These are phyloP conservation scores for Pleurotus ostreatus DNA, from an alignment of 768 basidiomycete species.

Conservation along the genomic window DNA sequence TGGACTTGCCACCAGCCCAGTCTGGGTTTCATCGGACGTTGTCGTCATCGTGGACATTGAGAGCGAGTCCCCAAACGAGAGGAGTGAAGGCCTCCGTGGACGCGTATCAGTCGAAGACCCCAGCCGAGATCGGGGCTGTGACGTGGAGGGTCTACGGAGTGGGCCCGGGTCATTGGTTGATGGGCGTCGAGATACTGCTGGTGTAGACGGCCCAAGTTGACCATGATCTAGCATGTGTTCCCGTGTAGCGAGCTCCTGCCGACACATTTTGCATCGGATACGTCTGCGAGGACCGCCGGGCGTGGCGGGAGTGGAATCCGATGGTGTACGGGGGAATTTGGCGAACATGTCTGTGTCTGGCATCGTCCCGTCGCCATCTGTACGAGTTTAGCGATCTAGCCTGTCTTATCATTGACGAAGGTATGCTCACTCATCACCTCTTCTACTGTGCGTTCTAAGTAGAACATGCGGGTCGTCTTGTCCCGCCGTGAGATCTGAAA, in stretches of 20 bases:
- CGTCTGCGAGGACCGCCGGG: conserved; percentile 49
- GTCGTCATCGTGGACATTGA: conserved; percentile 41
- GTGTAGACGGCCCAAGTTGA: conserved; percentile 68
- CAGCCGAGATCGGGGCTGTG: conserved; percentile 19
- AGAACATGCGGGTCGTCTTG: conserved; percentile 75
- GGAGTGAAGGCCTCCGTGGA: conserved; percentile 28
- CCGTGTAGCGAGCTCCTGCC: conserved; percentile 82
- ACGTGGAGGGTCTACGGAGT: conserved; percentile 19
- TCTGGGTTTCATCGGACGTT: conserved; percentile 23
- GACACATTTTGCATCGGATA: conserved; percentile 91
- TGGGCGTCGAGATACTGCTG: conserved; percentile 33
- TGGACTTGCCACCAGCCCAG: conserved; percentile 3
- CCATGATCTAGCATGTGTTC: conserved; percentile 94
- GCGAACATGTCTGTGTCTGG: conserved; percentile 75
- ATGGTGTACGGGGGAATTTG: conserved; percentile 61
- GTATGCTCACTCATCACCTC: conserved; percentile 71
- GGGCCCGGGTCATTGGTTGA: conserved; percentile 1
- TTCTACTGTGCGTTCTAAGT: conserved; percentile 69
- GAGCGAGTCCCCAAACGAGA: conserved; percentile 28
- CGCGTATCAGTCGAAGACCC: conserved; percentile 16
- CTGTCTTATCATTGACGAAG: background rate
- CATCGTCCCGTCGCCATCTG: conserved; percentile 74
- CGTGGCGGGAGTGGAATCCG: conserved; percentile 56
- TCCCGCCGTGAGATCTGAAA: conserved; percentile 65
- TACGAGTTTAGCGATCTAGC: background rate